Conservation (phyloP, 2,329 filamentous ascomycete genomes). For the Aurifilum marmelostoma region DNA sequence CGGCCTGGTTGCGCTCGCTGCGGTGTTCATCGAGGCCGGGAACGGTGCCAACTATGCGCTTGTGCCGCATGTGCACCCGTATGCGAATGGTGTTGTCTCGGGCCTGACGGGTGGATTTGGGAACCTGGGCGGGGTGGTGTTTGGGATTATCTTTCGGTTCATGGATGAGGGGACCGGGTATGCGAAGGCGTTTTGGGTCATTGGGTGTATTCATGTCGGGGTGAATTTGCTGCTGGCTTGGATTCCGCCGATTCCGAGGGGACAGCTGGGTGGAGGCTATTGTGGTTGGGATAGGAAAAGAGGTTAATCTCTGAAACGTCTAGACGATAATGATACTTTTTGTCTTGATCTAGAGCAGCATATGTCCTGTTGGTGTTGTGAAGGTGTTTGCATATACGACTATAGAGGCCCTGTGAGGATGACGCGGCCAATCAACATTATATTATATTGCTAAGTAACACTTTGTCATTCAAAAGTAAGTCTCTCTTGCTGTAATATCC, state of each 20-base stretch:
- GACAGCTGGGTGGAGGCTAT: too few relatives aligned
- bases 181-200: constrained; percentile 76
- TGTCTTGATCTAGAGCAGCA: too few relatives aligned
- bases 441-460: too few relatives aligned
- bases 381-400: too few relatives aligned
- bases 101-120: constrained; percentile 79
- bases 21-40: constrained; percentile 80
- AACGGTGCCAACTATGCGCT: constrained; percentile 88
- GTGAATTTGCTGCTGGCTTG: constrained; percentile 67
- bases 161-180: constrained; percentile 65
- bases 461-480: too few relatives aligned
- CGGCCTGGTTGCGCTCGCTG: constrained; percentile 75
- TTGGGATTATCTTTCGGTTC: constrained; percentile 83
- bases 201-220: constrained; percentile 73
- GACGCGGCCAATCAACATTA: too few relatives aligned
- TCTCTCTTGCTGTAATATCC: too few relatives aligned
- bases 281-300: too few relatives aligned
- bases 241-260: constrained; percentile 57
- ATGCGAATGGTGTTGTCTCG: constrained; percentile 77
- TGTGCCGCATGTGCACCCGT: constrained; percentile 83
- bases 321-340: too few relatives aligned
- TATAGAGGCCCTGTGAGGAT: too few relatives aligned
- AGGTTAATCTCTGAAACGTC: too few relatives aligned
- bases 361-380: too few relatives aligned
- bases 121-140: constrained; percentile 84